Conservation (phyloP, 176 grass and related monocot genomes). For the Phyllostachys edulis region DNA sequence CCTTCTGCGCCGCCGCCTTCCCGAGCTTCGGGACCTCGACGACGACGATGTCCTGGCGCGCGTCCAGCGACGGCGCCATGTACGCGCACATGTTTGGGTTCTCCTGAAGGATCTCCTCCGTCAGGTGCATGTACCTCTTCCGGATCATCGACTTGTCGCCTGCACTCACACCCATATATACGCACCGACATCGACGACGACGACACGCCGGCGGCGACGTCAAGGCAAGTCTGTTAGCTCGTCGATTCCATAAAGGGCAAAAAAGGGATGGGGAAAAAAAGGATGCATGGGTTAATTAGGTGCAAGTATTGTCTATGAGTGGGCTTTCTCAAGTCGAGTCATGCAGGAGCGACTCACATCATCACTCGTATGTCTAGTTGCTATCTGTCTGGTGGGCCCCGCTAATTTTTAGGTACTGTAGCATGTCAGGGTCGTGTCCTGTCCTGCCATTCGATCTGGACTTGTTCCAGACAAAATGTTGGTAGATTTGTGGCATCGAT, state of each 20-base stretch:
- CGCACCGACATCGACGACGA: neutral
- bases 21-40: conserved; percentile 83
- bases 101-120: conserved; percentile 68
- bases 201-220: neutral
- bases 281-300: neutral
- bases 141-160: conserved; percentile 93
- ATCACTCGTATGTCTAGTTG: neutral
- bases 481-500: neutral
- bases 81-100: conserved; percentile 79
- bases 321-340: neutral
- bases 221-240: neutral
- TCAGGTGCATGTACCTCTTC: conserved; percentile 88
- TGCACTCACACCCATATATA: conserved; percentile 3
- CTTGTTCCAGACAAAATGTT: neutral
- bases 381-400: neutral
- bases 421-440: neutral
- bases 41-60: conserved; percentile 86
- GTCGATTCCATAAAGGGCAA: neutral
- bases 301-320: neutral
- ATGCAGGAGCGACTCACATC: neutral
- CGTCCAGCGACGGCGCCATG: conserved; percentile 86
- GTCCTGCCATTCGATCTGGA: neutral
- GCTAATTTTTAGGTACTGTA: neutral
- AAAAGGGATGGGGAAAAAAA: neutral
- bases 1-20: conserved; percentile 73